Conservation (phyloP, 176 grass and related monocot species). For the Aegilops sharonensis region DNA sequence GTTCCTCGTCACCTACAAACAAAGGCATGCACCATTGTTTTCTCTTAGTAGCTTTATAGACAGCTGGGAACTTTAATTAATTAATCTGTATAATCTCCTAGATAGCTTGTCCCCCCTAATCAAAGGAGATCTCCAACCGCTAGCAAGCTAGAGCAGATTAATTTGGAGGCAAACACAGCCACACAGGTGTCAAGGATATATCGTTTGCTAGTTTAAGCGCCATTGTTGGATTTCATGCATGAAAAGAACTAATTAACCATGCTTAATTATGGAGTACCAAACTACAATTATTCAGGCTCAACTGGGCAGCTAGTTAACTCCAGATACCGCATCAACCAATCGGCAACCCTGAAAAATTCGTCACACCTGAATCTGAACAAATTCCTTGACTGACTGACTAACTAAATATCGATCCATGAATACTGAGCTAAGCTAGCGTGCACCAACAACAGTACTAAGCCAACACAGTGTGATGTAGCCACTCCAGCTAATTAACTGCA, state of each 20-base stretch:
- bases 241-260: neutral
- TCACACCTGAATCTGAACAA: no score
- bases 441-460: no score
- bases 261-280: neutral
- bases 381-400: no score
- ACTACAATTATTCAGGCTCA: neutral
- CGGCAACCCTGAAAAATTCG: neutral
- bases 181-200: slow-evolving; percentile 1
- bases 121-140: neutral
- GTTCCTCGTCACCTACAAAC: neutral
- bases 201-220: neutral
- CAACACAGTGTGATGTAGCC: no score
- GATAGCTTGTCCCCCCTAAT: neutral
- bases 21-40: neutral
- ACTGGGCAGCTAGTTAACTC: no score
- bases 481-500: no score
- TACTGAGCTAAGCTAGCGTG: no score
- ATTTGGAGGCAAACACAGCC: neutral
- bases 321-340: neutral
- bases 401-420: no score
- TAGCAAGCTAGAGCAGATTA: neutral
- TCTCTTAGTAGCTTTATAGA: neutral
- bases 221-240: neutral
- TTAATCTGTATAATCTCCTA: neutral
- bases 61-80: no score